Evolutionary conservation across 371 early-diverging fungal genomes (phyloP).

Genomic region (Racocetra persica): DNA sequence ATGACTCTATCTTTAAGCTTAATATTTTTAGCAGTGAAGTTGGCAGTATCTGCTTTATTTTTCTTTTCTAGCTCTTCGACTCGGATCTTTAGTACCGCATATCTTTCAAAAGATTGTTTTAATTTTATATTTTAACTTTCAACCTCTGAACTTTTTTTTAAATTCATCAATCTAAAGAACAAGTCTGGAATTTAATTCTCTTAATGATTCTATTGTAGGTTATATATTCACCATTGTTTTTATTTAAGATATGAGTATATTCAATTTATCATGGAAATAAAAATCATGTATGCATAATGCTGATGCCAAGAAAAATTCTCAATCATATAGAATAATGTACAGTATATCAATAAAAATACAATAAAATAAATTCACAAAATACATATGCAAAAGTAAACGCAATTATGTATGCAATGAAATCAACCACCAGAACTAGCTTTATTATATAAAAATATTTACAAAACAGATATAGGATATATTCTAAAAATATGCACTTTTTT

Average conservation of each 20-base stretch:
- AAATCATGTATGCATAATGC: neutral
- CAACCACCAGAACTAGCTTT: too few species aligned
- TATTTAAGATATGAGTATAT: conserved; percentile 20
- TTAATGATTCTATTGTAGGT: conserved; percentile 19
- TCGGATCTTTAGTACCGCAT: neutral
- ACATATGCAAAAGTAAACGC: too few species aligned
- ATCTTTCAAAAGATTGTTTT: conserved; percentile 13
- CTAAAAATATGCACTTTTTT: too few species aligned
- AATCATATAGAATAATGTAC: too few species aligned
- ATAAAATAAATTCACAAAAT: too few species aligned
- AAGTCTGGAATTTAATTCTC: conserved; percentile 16
- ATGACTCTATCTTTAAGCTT: conserved; percentile 31
- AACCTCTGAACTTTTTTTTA: neutral
- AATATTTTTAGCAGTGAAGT: conserved; percentile 23
- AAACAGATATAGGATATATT: too few species aligned
- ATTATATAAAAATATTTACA: too few species aligned
- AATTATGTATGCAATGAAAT: too few species aligned
- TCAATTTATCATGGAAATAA: neutral
- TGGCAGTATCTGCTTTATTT: conserved; percentile 24
- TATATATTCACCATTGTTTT: conserved; percentile 21
- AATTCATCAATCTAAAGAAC: conserved; percentile 11
- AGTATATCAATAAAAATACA: too few species aligned
- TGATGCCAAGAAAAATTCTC: too few species aligned
- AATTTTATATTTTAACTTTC: neutral
- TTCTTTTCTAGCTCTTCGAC: conserved; percentile 30